These are phyloP conservation scores for Coemansia sp. DNA, from an alignment of 192 early-diverging fungal genomes.

Conservation along the genomic window DNA sequence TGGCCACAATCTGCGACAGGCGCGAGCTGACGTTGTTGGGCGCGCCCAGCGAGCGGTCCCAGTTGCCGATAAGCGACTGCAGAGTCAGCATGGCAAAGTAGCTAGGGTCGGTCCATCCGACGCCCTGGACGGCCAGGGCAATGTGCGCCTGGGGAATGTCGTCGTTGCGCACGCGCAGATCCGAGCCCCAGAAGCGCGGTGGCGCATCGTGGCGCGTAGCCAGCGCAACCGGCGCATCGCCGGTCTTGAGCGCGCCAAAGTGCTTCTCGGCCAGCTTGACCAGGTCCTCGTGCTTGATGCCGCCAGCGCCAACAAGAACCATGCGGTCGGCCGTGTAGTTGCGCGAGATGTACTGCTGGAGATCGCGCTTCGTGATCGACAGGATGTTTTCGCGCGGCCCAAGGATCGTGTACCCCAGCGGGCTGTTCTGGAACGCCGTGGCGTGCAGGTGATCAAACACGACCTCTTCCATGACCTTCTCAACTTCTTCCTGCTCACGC, in stretches of 20 bases:
- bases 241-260: conserved; percentile 74
- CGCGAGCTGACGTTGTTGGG: conserved; percentile 80
- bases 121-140: conserved; percentile 96
- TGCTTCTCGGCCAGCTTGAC: conserved; percentile 89
- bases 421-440: conserved; percentile 83
- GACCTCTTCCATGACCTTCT: conserved; percentile 95
- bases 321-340: conserved; percentile 98
- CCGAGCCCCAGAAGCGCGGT: conserved; percentile 85
- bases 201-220: conserved; percentile 46
- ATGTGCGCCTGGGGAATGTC: conserved; percentile 89
- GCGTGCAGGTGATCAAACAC: conserved; percentile 99
- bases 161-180: conserved; percentile 83
- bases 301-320: conserved; percentile 92
- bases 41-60: conserved; percentile 92
- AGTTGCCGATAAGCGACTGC: conserved; percentile 93
- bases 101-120: conserved; percentile 89
- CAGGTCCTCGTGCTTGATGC: conserved; percentile 87
- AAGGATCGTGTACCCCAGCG: conserved; percentile 88
- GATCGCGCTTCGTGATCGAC: conserved; percentile 78
- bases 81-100: conserved; percentile 94
- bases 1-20: conserved; percentile 74
- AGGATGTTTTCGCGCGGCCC: conserved; percentile 93
- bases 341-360: conserved; percentile 80
- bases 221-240: conserved; percentile 49
- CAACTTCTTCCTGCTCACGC: conserved; percentile 88